These are phyloP conservation scores for Aspergillus bertholletiae DNA, from an alignment of 495 filamentous ascomycete species.

Conservation along the genomic window DNA sequence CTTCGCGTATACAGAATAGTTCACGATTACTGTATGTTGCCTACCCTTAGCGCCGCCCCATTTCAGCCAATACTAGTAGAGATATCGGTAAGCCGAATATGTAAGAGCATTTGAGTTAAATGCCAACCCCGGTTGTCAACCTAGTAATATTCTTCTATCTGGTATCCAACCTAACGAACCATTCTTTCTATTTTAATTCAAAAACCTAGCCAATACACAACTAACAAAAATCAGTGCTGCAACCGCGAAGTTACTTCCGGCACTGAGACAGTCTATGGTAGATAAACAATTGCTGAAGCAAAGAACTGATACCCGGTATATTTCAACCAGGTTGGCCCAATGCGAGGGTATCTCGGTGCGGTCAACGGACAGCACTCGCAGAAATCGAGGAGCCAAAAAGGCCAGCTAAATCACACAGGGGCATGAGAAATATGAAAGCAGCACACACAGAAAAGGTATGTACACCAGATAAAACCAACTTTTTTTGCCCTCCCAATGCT, in stretches of 20 bases:
- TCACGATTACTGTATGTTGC: no score
- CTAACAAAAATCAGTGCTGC: background rate
- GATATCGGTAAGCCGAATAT: background rate
- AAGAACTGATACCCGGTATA: background rate
- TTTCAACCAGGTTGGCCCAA: background rate
- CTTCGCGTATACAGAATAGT: background rate
- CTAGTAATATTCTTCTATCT: background rate
- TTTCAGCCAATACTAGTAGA: background rate
- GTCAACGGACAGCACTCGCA: conserved; percentile 2
- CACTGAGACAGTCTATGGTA: background rate
- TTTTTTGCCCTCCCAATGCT: conserved; percentile 16
- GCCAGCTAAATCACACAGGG: background rate
- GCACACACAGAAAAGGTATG: conserved; percentile 7
- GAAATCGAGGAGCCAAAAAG: background rate
- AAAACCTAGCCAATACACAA: background rate
- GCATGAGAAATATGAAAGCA: conserved; percentile 4
- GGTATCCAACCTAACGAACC: background rate
- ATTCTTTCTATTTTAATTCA: background rate
- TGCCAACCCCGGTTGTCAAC: no score
- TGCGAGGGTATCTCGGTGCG: conserved; percentile 8
- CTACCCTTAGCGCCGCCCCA: background rate
- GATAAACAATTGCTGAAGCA: background rate
- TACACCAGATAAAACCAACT: conserved; percentile 10
- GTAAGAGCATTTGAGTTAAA: no score
- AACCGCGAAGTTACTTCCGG: background rate